Evolutionary conservation across 352 stramenopile genomes (phyloP), one percentile per base, ranked within the genome.

Genomic region (Globisporangium splendens): DNA sequence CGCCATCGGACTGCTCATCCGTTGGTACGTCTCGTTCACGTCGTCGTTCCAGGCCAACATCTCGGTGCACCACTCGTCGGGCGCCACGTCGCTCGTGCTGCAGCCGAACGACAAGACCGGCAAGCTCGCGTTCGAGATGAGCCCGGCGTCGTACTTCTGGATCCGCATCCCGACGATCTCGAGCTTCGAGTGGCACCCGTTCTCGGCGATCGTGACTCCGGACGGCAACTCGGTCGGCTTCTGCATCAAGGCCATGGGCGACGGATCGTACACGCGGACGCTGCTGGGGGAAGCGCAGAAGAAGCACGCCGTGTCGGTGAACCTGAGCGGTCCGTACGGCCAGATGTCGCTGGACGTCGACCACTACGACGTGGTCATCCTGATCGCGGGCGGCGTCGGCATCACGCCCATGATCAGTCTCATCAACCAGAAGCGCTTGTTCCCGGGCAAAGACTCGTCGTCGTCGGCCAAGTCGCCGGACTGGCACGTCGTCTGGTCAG

Each of bases 221-320:
- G 71, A 89, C 17, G 76, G 79, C 41, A 78, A 91, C 44, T 90
- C 85, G 39, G 77, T 94, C 46, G 85, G 79, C n/a, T 94, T 94
- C 42, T 88, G 73, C 52, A 66, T 91, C 22, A 88, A 79, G 46
- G 71, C 73, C 17, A 79, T 86, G 65, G 68, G 70, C n/a, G 64
- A 68, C 12, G 60, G 59, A 6, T 79, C 79, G 17, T 90, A 85
- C 58, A 88, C 83, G 33, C 70, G 66, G 15, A 63, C 63, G 22
- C 59, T 91, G 21, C 24, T 86, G 8, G 60, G 80, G 44, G 72
- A 79, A 50, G 78, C 74, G 28, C 60, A 59, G 18, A 66, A 63
- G 21, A 73, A 73, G 56, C 73, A 82, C 51, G 62, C 75, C 8
- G 38, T 92, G 2, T 61, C 55, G 4, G 53, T 88, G 11, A 83